Conservation (phyloP, 176 grass and related monocot species). For the Juncus inflexus region DNA sequence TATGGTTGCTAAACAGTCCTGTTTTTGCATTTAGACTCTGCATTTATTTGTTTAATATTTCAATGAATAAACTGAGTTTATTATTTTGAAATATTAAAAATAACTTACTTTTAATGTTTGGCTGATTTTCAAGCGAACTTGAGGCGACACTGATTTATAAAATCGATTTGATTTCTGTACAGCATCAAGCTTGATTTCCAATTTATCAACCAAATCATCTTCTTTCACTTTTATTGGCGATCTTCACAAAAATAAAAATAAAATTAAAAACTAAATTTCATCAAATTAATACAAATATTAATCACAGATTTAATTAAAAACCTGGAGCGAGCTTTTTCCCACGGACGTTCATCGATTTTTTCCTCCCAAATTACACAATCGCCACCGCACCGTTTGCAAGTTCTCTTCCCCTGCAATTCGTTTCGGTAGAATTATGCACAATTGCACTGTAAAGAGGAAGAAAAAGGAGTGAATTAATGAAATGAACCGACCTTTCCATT, state of each 20-base stretch:
- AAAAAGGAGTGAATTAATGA: conserved; percentile 8
- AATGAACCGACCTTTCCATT: conserved; percentile 65
- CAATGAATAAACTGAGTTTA: conserved; percentile 12
- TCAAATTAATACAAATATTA: background rate
- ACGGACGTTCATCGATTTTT: conserved; percentile 83
- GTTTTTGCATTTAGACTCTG: conserved; percentile 99
- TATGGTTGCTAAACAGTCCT: conserved; percentile 83
- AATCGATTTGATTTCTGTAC: conserved; percentile 57
- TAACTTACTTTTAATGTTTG: conserved; percentile 66
- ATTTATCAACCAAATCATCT: conserved; percentile 86
- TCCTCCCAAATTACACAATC: conserved; percentile 98
- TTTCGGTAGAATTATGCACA: conserved; percentile 2
- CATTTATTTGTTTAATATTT: conserved; percentile 29
- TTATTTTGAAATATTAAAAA: conserved; percentile 7
- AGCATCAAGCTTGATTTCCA: conserved; percentile 69
- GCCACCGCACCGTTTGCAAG: conserved; percentile 60
- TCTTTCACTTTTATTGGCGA: conserved; percentile 91
- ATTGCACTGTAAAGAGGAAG: background rate
- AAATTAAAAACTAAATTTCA: background rate
- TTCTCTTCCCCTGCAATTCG: conserved; percentile 64
- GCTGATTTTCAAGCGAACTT: conserved; percentile 94
- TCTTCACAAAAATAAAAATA: conserved; percentile 37
- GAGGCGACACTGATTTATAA: conserved; percentile 70
- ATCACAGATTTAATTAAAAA: conserved; percentile 11
- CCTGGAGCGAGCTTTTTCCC: conserved; percentile 89